These are phyloP conservation scores for Neurospora tetraspora DNA, from an alignment of 495 filamentous ascomycete genomes.

Conservation along the genomic window DNA sequence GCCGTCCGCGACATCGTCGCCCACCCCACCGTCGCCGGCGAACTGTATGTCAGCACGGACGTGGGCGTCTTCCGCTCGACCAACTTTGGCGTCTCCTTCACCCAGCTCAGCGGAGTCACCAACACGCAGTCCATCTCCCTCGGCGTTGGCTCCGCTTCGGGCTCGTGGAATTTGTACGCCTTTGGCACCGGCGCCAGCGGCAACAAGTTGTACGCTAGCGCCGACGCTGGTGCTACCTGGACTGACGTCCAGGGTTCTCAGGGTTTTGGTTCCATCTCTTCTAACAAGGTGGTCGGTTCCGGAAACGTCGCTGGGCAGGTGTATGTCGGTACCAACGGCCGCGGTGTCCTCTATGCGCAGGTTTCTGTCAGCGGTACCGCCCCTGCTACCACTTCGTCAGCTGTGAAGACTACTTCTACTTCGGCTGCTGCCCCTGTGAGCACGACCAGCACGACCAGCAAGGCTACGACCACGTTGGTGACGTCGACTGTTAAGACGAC, in stretches of 20 bases:
- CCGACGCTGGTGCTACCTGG: conserved; percentile 40
- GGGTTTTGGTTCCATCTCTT: conserved; percentile 40
- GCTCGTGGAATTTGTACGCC: conserved; percentile 37
- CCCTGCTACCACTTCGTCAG: not conserved
- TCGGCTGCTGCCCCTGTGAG: not conserved
- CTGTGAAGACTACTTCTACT: not conserved
- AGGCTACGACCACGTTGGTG: conserved; percentile 7
- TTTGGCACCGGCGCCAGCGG: conserved; percentile 37
- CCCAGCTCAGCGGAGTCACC: conserved; percentile 24
- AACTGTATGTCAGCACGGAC: conserved; percentile 45
- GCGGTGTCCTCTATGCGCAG: conserved; percentile 44
- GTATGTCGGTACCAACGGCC: conserved; percentile 49
- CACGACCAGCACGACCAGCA: conserved; percentile 3
- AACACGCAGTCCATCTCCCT: conserved; percentile 39
- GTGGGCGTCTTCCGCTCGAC: conserved; percentile 42
- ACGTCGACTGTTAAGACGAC: conserved; percentile 6
- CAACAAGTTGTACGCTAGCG: conserved; percentile 39
- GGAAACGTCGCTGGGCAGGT: conserved; percentile 41
- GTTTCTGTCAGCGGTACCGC: conserved; percentile 8
- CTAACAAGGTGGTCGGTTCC: conserved; percentile 37
- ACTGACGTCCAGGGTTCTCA: conserved; percentile 42
- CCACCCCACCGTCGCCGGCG: conserved; percentile 38
- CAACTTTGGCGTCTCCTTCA: conserved; percentile 39
- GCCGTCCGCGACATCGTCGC: conserved; percentile 38
- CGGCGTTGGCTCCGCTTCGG: conserved; percentile 23